These are phyloP conservation scores for Neoboletus subvelutipes DNA, from an alignment of 768 basidiomycete species.

Conservation along the genomic window DNA sequence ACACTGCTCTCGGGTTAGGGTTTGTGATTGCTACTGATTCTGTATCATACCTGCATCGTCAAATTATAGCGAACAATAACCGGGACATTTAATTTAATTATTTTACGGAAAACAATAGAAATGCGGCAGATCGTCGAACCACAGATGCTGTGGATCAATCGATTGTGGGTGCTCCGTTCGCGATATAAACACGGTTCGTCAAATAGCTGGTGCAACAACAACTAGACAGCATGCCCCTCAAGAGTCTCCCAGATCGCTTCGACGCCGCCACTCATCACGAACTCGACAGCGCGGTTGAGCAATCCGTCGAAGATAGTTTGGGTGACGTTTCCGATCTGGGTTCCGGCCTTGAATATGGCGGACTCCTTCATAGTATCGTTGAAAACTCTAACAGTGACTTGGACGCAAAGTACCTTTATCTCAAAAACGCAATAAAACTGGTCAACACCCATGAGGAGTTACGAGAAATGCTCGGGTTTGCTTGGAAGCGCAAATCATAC, in stretches of 20 bases:
- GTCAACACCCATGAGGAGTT: not conserved
- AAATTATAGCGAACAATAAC: no score
- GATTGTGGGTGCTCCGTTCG: no score
- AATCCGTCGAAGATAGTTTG: not conserved
- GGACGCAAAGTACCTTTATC: not conserved
- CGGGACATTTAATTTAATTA: no score
- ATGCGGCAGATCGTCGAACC: no score
- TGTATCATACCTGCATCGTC: no score
- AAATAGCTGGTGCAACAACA: not conserved
- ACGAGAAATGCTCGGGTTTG: not conserved
- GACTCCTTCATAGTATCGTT: not conserved
- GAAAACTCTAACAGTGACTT: not conserved
- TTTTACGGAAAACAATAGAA: no score
- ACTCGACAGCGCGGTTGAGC: not conserved
- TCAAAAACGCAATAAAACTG: no score
- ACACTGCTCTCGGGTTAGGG: no score
- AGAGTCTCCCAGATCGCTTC: not conserved
- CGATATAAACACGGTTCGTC: not conserved
- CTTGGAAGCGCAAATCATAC: constrained; percentile 2
- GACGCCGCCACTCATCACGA: not conserved
- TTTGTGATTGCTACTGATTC: no score
- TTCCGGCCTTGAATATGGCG: not conserved
- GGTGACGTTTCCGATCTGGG: not conserved
- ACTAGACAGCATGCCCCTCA: not conserved
- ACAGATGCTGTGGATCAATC: no score